Conservation (phyloP, 345 rosid genomes). For the Boechera divaricarpa region DNA sequence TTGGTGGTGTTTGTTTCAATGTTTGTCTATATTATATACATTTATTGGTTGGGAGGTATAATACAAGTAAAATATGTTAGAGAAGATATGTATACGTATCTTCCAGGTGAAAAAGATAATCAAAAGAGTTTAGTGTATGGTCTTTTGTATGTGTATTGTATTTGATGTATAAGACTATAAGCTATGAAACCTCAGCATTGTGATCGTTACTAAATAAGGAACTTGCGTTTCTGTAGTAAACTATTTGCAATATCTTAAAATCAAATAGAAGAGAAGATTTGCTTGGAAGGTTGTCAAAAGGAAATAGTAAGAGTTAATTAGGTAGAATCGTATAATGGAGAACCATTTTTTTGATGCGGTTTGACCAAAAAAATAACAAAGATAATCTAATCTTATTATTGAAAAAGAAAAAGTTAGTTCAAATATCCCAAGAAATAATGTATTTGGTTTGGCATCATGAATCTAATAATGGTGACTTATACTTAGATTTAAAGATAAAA, state of each 20-base stretch:
- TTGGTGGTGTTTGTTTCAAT: slow-evolving; percentile 34
- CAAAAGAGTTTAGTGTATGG: slow-evolving; percentile 28
- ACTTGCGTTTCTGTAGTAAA: background rate
- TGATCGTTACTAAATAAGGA: background rate
- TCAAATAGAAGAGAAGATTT: background rate
- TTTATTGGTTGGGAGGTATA: slow-evolving; percentile 50
- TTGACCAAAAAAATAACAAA: background rate
- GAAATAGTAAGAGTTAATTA: background rate
- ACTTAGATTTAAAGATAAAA: slow-evolving; percentile 1
- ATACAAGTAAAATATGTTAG: slow-evolving; percentile 22
- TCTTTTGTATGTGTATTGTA: slow-evolving; percentile 18
- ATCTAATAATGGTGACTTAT: background rate
- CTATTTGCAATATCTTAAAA: background rate
- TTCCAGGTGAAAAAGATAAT: background rate
- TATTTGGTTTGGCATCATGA: background rate
- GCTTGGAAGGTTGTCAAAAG: slow-evolving; percentile 14
- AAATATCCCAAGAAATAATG: background rate
- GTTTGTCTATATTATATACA: slow-evolving; percentile 44
- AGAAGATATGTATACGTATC: slow-evolving; percentile 20
- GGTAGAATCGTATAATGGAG: background rate
- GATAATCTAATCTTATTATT: background rate
- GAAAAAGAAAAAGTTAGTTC: background rate
- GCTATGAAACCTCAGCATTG: background rate
- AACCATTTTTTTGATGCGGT: background rate
- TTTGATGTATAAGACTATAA: slow-evolving; percentile 4